Base-by-base conservation (phyloP, 2,329 filamentous ascomycete species). In the Dendryphion nanum region DNA sequence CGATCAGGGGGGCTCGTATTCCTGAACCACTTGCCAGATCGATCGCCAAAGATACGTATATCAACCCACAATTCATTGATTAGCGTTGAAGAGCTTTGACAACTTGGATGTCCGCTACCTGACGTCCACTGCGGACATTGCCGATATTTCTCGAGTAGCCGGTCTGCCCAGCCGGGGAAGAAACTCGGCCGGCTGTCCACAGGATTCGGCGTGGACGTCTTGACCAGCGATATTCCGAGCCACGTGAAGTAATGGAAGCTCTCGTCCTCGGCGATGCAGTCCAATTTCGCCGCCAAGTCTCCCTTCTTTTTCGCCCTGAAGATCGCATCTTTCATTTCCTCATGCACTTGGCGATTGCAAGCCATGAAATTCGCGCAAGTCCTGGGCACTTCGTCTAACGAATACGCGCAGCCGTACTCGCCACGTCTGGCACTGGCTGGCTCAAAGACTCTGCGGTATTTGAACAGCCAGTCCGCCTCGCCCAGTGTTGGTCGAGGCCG, bases 201-300 rank as follows among this genome's bases (percentile, higher is more conserved):
- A 13, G 29, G 12, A 13, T 36, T n/a, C 14, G 35, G 15, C 13
- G 13, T 35, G 8, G 8, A 45, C 13, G 53, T 59, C 19, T 40
- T 46, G 4, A 64, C 61, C 4, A 61, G 37, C 16, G 60, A 60
- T 5, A 59, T 40, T 3, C 45, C 46, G 15, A 62, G 44, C 59
- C 56, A 62, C 2, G 53, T 59, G 30, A 65, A 63, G 37, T 58
- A 56, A 38, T 60, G 53, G 19, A 42, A 53, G 29, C 49, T 55
- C 23, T 57, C 50, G 14, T 57, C 52, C n/a, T 48, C 42, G 18
- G 53, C 57, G 4, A 63, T 50, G 28, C 60, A 64, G 33, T 65
- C 59, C 18, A 65, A 41, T 28, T 45, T 48, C 20, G 53, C 48
- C 6, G 45, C 21, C 15, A 59, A 29, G 19, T 43, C 14, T 4